Base-by-base conservation (phyloP, 1,139 yeast species). In the Yarrowia galli region DNA sequence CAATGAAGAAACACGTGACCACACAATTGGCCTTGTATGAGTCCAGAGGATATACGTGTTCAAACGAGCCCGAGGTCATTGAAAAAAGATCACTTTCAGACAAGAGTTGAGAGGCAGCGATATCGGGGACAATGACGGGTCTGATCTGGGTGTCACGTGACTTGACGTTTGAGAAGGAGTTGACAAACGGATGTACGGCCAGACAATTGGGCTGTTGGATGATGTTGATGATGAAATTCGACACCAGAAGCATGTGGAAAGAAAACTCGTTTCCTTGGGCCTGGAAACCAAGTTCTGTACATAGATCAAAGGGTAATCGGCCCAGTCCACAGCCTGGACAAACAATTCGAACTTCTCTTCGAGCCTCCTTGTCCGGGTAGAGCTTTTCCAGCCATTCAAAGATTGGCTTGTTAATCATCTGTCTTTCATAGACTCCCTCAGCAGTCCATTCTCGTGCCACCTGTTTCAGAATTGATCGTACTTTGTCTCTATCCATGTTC, bases 301-400 rank as follows among this genome's bases (percentile, higher is more conserved):
- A 58, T 67, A 91, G 78, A 65, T 92, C 97, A 68, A 85, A 83
- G n/a, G 91, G 89, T 69, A 91, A 76, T 67, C 97, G 77, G 0
- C 96, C 97, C 22, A 91, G 79, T 0, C 97, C 97, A 70, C 92
- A 87, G 0, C 97, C 97, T 0, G 97, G 97, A 0, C 88, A 87
- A 42, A 92, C 79, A 0, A 91, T 81, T 58, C 82, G 81, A 2
- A 84, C 73, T 16, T 79, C 67, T 42, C 67, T 71, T 3, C 75
- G 69, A 1, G 73, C 73, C 4, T 65, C 68, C 16, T 68, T 36
- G 48, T 72, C 79, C 0, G 89, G 89, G 71, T 76, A 86, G 38
- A 78, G 67, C 1, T 60, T 66, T 32, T 81, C 83, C 48, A 89
- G 76, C 48, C 82, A 86, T 0, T 73, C 69, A 5, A 87, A 70